Conservation (phyloP, 2,329 filamentous ascomycete species). For the Aureobasidium sp. region DNA sequence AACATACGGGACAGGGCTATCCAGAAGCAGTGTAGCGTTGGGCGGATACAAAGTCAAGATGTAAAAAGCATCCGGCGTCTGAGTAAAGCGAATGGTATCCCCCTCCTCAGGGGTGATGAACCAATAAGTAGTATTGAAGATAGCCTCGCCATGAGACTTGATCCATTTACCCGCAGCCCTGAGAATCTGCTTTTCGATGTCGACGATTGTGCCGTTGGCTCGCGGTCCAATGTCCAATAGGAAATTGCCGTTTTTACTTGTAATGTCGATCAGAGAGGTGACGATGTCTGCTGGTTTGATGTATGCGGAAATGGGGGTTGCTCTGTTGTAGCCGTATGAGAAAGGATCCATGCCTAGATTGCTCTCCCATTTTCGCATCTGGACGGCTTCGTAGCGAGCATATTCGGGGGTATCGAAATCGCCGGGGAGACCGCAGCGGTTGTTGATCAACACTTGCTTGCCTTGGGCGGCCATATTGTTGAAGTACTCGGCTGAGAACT, state of each 20-base stretch:
- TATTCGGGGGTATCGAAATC: constrained; percentile 58
- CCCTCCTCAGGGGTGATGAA: constrained; percentile 39
- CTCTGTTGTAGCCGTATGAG: constrained; percentile 52
- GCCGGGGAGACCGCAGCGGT: constrained; percentile 47
- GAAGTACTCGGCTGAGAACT: constrained; percentile 37
- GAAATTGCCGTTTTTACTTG: constrained; percentile 49
- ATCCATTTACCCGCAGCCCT: constrained; percentile 49
- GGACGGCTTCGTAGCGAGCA: constrained; percentile 40
- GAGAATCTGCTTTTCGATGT: constrained; percentile 41
- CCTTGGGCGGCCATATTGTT: constrained; percentile 33
- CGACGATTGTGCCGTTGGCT: constrained; percentile 48
- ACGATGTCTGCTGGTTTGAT: constrained; percentile 46
- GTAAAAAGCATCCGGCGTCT: constrained; percentile 47
- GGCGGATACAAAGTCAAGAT: constrained; percentile 40
- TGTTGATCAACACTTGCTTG: constrained; percentile 48
- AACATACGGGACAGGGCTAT: constrained; percentile 40
- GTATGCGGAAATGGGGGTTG: constrained; percentile 42
- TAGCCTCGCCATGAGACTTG: constrained; percentile 43
- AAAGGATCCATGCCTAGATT: constrained; percentile 54
- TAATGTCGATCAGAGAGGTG: constrained; percentile 43
- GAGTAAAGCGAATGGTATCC: constrained; percentile 43
- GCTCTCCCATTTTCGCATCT: constrained; percentile 51
- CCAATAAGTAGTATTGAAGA: constrained; percentile 52
- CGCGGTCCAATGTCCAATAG: constrained; percentile 49
- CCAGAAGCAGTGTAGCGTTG: constrained; percentile 32